phyloP scores from a whole-genome alignment of 768 basidiomycete genomes.

The Termitomyces eurrhizus region DNA sequence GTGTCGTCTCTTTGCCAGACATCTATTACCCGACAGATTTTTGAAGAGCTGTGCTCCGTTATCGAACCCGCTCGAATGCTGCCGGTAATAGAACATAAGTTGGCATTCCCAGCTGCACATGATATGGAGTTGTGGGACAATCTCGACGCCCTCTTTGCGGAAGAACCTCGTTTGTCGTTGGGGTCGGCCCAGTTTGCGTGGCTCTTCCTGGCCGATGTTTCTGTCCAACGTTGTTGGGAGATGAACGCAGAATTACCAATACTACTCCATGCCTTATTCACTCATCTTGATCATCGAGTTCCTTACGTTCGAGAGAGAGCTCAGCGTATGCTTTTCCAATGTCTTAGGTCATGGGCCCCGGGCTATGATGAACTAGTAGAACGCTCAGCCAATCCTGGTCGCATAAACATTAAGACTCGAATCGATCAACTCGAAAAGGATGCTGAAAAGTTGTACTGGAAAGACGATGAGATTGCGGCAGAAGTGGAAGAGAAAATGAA shows the following conservation, averaged over 20 bases:
- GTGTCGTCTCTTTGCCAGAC: constrained; percentile 84
- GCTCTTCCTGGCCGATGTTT: constrained; percentile 76
- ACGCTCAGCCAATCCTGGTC: constrained; percentile 43
- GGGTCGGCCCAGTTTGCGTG: constrained; percentile 88
- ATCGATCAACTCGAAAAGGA: constrained; percentile 57
- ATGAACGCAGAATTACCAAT: constrained; percentile 63
- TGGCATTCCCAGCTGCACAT: constrained; percentile 55
- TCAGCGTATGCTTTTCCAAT: constrained; percentile 78
- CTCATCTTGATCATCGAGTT: constrained; percentile 77
- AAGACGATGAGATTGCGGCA: constrained; percentile 56
- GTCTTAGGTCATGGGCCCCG: constrained; percentile 78
- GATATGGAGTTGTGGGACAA: constrained; percentile 79
- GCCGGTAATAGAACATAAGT: constrained; percentile 68
- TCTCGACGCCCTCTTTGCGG: constrained; percentile 71
- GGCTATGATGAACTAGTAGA: constrained; percentile 74
- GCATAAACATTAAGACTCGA: constrained; percentile 44
- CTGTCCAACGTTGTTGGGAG: constrained; percentile 75
- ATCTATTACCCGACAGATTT: constrained; percentile 63
- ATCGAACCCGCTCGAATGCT: constrained; percentile 86
- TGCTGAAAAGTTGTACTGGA: constrained; percentile 61
- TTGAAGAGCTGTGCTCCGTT: constrained; percentile 80
- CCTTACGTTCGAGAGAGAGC: constrained; percentile 67
- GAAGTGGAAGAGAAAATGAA: constrained; percentile 66
- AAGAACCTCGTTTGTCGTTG: constrained; percentile 64
- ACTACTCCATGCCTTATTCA: constrained; percentile 76